Base-by-base conservation (phyloP, 495 filamentous ascomycete genomes). In the Letharia lupina region DNA sequence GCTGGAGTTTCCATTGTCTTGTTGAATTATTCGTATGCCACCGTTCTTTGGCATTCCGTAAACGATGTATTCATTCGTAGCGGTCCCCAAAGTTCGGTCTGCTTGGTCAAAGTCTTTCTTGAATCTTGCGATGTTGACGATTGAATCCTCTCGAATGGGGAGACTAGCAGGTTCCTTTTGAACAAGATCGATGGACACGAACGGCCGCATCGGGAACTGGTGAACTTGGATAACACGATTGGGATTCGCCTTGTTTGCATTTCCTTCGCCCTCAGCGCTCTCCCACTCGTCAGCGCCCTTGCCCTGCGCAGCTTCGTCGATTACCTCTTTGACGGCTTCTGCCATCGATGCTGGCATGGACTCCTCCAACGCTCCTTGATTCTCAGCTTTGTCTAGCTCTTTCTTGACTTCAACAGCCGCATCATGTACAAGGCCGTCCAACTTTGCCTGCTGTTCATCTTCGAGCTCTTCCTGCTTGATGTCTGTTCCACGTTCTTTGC, bases 41-140 rank as follows among this genome's bases (percentile, higher is more conserved):
- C 91, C 92, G 65, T 88, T 89, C 80, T 96, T 97, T 23, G 88
- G 88, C 75, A 96, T 87, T 41, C 91, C 91, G 73, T 97, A 98
- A 12, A 89, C 88, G 70, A 99, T 99, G 76, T 91, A 96, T 18
- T 87, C 86, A 68, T 89, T 88, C n/a, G 90, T 91, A 41, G 93
- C 93, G 4, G 92, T 87, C 41, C 91, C 91, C 56, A 99, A 80
- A 60, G 91, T 94, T 62, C 95, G 89, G 73, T 99, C 95, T 60
- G 95, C 85, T 75, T 98, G 95, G 75, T 99, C 95, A 70, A 98
- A 98, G 10, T 94, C 90, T 76, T 98, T 97, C 80, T 96, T 96
- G 63, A 97, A 82, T 50, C 91, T 86, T 48, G 93, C 93, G 75
- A 99, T 92, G 68, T 93, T 88, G 75, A 94, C 87, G 61, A 95